Base-by-base conservation (phyloP, 345 rosid species). In the Lepidium aucheri region DNA sequence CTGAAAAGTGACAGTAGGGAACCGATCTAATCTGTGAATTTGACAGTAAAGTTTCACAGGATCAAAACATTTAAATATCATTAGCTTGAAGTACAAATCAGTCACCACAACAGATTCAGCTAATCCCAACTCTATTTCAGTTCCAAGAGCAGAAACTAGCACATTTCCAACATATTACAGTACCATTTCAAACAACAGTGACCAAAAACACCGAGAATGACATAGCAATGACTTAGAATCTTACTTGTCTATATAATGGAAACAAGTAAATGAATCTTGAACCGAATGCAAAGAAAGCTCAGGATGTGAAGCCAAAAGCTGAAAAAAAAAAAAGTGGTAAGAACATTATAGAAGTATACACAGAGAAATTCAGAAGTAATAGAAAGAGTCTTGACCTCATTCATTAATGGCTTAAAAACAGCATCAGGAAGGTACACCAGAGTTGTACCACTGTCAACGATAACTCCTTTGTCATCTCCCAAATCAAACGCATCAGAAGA, bases 391-490 rank as follows among this genome's bases (percentile, higher is more conserved):
- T 8, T 44, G 43, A 88, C 98, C 90, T 85, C 64, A 34, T 3
- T 56, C 83, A 88, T 67, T 65, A 93, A 2, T 18, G 82, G 50
- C n/a, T 85, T 73, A 71, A 72, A 88, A 44, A 90, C 78, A 35
- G 52, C 55, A 0, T 59, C 64, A 5, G 98, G 98, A 72, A 93
- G 82, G 83, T 90, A 93, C 42, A 89, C 87, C 79, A 93, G 76
- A 69, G 97, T 90, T 43, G 98, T 90, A 68, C 98, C 98, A 70
- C 97, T 93, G 68, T 93, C 98, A 30, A 93, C 60, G 69, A 93
- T 88, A 16, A 95, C 81, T 78, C 86, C 91, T 59, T 60, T 85
- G 13, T 55, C 74, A 35, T 77, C 82, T 63, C 84, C 85, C n/a
- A 72, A 39, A 49, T 72, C 85, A 68, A 86, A 81, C 28, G 76